phyloP scores from a whole-genome alignment of 805 yeast species.

The Torulaspora franciscae region DNA sequence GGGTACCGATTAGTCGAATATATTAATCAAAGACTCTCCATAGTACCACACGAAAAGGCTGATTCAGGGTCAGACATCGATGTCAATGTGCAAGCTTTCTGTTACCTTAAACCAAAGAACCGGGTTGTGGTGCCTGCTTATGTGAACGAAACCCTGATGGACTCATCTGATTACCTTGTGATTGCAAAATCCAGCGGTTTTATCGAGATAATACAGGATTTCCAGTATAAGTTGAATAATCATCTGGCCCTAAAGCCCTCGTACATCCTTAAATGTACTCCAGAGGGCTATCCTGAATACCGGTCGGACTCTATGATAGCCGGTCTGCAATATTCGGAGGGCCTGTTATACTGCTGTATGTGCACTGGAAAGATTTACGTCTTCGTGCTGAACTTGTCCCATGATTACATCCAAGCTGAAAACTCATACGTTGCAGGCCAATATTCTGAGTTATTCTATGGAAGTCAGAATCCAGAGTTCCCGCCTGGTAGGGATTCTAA shows the following conservation, averaged over 20 bases:
- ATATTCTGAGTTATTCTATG: conserved; percentile 6
- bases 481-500: conserved; percentile 7
- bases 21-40: conserved; percentile 12
- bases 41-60: conserved; percentile 7
- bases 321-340: conserved; percentile 26
- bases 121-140: conserved; percentile 8
- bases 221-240: conserved; percentile 16
- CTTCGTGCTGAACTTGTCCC: conserved; percentile 27
- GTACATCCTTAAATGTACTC: conserved; percentile 23
- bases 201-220: conserved; percentile 29
- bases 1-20: conserved; percentile 23
- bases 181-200: conserved; percentile 30
- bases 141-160: conserved; percentile 9
- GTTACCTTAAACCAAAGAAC: conserved; percentile 24
- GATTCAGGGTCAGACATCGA: conserved; percentile 15
- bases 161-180: conserved; percentile 28
- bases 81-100: conserved; percentile 24
- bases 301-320: conserved; percentile 17
- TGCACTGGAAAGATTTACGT: conserved; percentile 25
- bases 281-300: conserved; percentile 15
- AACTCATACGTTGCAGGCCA: conserved; percentile 6
- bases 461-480: neutral
- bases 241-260: conserved; percentile 15
- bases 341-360: conserved; percentile 27
- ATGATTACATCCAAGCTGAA: conserved; percentile 22